These are phyloP conservation scores for Suhomyces faveliae DNA, from an alignment of 805 yeast species.

Conservation along the genomic window DNA sequence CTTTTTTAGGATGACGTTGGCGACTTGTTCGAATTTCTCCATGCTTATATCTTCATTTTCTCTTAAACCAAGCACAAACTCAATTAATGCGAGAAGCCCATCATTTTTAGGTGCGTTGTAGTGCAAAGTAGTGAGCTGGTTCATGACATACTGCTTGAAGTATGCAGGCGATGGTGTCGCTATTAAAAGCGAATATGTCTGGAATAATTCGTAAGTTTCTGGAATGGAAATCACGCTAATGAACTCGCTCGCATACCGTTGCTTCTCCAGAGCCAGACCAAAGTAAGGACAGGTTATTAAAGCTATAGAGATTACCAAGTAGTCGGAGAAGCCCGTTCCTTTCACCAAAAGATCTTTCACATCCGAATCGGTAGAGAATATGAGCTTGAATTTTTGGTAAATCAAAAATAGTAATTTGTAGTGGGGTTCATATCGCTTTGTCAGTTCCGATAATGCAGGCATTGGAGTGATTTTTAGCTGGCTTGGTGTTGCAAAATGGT, in stretches of 20 bases:
- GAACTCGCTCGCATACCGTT: constrained; percentile 12
- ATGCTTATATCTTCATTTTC: constrained; percentile 67
- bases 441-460: constrained; percentile 2
- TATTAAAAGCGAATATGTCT: constrained; percentile 57
- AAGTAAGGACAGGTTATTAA: constrained; percentile 36
- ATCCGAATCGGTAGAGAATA: constrained; percentile 46
- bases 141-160: constrained; percentile 48
- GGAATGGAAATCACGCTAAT: constrained; percentile 39
- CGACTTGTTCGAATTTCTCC: constrained; percentile 65
- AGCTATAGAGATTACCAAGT: constrained; percentile 48
- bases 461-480: constrained; percentile 13
- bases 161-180: constrained; percentile 46
- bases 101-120: constrained; percentile 49
- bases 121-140: constrained; percentile 54
- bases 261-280: constrained; percentile 8
- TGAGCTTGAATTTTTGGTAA: constrained; percentile 26
- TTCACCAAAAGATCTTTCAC: constrained; percentile 52
- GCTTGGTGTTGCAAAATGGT: constrained; percentile 38
- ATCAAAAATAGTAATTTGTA: constrained; percentile 26
- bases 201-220: constrained; percentile 68
- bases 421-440: constrained; percentile 1
- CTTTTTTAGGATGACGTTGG: constrained; percentile 60
- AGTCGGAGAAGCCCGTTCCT: constrained; percentile 68
- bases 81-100: constrained; percentile 75
- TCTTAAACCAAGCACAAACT: constrained; percentile 72